Conservation (phyloP, 805 yeast genomes). For the Cyberlindnera misumaiensis region DNA sequence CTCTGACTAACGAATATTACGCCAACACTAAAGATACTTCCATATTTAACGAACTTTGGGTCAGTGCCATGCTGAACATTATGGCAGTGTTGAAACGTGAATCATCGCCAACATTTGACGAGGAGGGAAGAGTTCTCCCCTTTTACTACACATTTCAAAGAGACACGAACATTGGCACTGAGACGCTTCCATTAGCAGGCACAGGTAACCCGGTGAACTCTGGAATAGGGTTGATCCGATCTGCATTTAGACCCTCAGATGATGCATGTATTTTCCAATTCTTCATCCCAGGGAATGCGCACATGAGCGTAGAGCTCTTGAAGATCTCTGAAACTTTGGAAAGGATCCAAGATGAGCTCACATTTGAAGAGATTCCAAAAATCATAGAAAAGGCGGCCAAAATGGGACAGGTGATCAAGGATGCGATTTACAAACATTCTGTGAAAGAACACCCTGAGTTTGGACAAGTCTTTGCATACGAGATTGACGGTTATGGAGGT, state of each 20-base stretch:
- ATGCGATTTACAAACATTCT: constrained; percentile 59
- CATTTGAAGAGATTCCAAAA: constrained; percentile 25
- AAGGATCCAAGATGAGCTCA: constrained; percentile 9
- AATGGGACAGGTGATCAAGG: constrained; percentile 36
- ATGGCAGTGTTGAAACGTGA: constrained; percentile 52
- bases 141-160: constrained; percentile 66
- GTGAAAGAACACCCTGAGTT: constrained; percentile 57
- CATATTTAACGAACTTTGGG: constrained; percentile 44
- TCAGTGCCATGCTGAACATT: constrained; percentile 46
- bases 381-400: constrained; percentile 25
- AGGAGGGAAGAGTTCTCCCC: constrained; percentile 31
- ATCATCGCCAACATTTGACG: constrained; percentile 52
- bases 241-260: constrained; percentile 85
- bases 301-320: constrained; percentile 57
- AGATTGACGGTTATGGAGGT: constrained; percentile 83
- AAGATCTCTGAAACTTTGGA: constrained; percentile 27
- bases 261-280: constrained; percentile 78
- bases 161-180: constrained; percentile 68
- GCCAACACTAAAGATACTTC: constrained; percentile 44
- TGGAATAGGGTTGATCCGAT: constrained; percentile 65
- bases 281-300: constrained; percentile 83
- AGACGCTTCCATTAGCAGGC: constrained; percentile 73
- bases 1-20: constrained; percentile 65
- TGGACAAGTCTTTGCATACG: constrained; percentile 82
- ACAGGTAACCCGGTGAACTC: constrained; percentile 77